phyloP scores from a whole-genome alignment of 306 rosid species.

The Begonia peltatifolia region DNA sequence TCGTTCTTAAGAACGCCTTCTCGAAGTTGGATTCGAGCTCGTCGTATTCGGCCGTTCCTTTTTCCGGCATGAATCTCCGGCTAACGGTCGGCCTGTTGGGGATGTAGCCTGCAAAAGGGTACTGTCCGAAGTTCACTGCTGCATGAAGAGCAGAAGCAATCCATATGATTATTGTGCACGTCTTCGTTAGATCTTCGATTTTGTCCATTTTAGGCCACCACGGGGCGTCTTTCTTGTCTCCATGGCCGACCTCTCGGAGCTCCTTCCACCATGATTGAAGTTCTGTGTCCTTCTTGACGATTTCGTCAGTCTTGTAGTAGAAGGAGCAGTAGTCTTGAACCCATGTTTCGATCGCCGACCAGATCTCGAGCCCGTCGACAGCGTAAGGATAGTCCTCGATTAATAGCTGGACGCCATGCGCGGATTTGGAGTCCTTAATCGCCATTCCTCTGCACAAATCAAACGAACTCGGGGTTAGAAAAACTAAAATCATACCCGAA shows the following conservation, averaged over 20 bases:
- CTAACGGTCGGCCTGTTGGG: constrained; percentile 93
- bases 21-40: constrained; percentile 63
- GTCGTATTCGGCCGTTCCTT: constrained; percentile 54
- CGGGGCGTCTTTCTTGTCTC: constrained; percentile 52
- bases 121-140: constrained; percentile 92
- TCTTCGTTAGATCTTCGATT: constrained; percentile 33
- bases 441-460: constrained; percentile 61
- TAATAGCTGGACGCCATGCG: constrained; percentile 59
- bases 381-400: constrained; percentile 87
- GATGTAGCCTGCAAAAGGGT: constrained; percentile 85
- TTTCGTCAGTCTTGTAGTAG: constrained; percentile 44
- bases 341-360: constrained; percentile 79
- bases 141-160: constrained; percentile 94
- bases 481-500: too few relatives aligned
- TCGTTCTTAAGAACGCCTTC: constrained; percentile 62
- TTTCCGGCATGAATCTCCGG: constrained; percentile 93
- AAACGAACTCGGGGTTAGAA: too few relatives aligned
- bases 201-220: constrained; percentile 86
- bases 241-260: constrained; percentile 66
- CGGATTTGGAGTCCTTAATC: constrained; percentile 32
- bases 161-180: constrained; percentile 79
- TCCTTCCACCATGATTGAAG: constrained; percentile 78
- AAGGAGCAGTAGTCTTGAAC: constrained; percentile 51
- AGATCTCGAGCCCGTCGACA: constrained; percentile 73
- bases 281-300: constrained; percentile 42